phyloP scores from a whole-genome alignment of 305 asterid genomes.

The Solanum hybrid region DNA sequence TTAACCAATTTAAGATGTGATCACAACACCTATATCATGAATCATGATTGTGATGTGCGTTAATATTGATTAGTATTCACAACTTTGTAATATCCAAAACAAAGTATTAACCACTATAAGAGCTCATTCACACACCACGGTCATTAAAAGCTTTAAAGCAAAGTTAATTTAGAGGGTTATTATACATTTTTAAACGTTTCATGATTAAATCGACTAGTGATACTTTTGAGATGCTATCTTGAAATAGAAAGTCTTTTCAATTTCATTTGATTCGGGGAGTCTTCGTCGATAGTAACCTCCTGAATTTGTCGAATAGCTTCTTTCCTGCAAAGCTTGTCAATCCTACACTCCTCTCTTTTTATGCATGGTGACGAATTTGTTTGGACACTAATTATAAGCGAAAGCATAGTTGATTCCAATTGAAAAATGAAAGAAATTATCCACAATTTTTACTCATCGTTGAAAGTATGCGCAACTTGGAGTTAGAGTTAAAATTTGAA shows the following conservation, averaged over 20 bases:
- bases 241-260: background rate
- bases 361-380: background rate
- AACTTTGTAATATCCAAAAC: background rate
- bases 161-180: background rate
- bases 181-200: background rate
- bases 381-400: background rate
- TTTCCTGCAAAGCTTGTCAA: background rate
- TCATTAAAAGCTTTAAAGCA: background rate
- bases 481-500: background rate
- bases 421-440: background rate
- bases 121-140: background rate
- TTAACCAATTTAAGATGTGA: background rate
- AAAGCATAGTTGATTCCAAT: background rate
- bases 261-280: background rate
- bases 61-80: background rate
- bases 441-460: background rate
- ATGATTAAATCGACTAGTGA: no score
- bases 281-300: no score
- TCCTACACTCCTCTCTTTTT: background rate
- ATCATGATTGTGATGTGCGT: background rate
- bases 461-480: background rate
- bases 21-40: background rate
- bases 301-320: background rate
- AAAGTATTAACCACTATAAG: background rate
- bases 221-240: background rate